Base-by-base conservation (phyloP, 306 rosid species). In the Casuarina cunninghamiana region DNA sequence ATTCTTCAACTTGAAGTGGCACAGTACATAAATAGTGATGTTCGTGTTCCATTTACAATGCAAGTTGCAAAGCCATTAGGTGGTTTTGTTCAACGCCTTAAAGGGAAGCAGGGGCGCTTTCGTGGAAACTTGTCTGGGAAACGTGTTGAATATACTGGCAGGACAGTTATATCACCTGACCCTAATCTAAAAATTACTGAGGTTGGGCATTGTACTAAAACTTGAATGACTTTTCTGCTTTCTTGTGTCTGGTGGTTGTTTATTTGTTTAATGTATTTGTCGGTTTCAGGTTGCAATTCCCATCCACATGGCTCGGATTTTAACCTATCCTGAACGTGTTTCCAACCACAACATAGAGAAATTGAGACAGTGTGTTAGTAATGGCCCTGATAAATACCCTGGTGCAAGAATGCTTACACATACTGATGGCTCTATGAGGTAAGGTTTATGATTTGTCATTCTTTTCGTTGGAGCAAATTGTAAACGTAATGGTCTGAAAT, bases 81-180 rank as follows among this genome's bases (percentile, higher is more conserved):
- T 53, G 98, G 98, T 75, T 88, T 94, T 76, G 82, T 94, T 75
- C 98, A 94, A 83, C 98, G 97, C 69, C 91, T 92, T 51, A 92
- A 94, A 75, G 98, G 98, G 77, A 94, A 94, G 83, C 96, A 91
- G 68, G 98, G 98, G 8, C 93, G 97, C 43, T 89, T 94, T 78
- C 96, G 98, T 77, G 94, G 97, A 78, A 92, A 94, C 81, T 87
- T 94, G 71, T 92, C 89, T 45, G 98, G 98, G 77, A 94, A 94
- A 78, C 97, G 98, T 87, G 97, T 87, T 77, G 97, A 92, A 80
- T 94, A 43, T 77, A 94, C 97, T 70, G 98, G 97, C 55, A 86
- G 98, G 86, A 94, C 97, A 58, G 98, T 94, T 71, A 94, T 94
- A 77, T 94, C 97, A n/a, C 98, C 98, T 0, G 97, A 94, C 77